These are phyloP conservation scores for Malassezia equina DNA, from an alignment of 1,284 basidiomycete species.

Conservation along the genomic window DNA sequence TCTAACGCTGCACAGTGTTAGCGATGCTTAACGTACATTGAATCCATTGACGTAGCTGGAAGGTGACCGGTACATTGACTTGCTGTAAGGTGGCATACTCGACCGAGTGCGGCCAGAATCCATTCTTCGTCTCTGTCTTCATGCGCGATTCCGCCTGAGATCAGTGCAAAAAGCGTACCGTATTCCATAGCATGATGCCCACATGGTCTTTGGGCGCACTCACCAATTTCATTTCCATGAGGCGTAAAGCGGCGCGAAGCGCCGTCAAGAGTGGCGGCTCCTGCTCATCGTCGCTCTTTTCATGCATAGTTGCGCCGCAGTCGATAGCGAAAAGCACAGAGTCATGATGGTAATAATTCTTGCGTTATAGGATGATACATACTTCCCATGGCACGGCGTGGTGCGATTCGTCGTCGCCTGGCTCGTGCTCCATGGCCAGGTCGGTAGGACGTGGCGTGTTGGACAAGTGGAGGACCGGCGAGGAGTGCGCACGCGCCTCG, in stretches of 20 bases:
- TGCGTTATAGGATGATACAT: neutral
- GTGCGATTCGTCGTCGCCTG: neutral
- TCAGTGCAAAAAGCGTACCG: constrained; percentile 55
- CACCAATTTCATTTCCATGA: constrained; percentile 79
- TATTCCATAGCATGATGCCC: constrained; percentile 83
- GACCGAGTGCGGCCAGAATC: constrained; percentile 38
- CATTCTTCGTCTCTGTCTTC: constrained; percentile 3
- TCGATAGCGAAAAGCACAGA: constrained; percentile 73
- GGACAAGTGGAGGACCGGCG: neutral
- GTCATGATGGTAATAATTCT: constrained; percentile 23
- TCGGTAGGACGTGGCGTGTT: neutral
- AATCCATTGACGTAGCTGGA: constrained; percentile 51
- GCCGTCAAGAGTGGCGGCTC: constrained; percentile 53
- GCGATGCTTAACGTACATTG: constrained; percentile 53
- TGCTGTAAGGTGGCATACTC: constrained; percentile 59
- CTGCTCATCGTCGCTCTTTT: constrained; percentile 29
- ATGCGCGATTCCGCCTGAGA: constrained; percentile 10
- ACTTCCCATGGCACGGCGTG: constrained; percentile 17
- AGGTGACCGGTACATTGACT: constrained; percentile 61
- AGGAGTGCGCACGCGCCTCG: constrained; percentile 3
- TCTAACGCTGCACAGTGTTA: neutral
- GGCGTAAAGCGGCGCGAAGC: constrained; percentile 68
- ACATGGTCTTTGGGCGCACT: constrained; percentile 75
- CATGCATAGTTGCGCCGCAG: constrained; percentile 76
- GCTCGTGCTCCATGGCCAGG: neutral